Base-by-base conservation (phyloP, 1,139 yeast species). In the Zygosaccharomyces sapae region DNA sequence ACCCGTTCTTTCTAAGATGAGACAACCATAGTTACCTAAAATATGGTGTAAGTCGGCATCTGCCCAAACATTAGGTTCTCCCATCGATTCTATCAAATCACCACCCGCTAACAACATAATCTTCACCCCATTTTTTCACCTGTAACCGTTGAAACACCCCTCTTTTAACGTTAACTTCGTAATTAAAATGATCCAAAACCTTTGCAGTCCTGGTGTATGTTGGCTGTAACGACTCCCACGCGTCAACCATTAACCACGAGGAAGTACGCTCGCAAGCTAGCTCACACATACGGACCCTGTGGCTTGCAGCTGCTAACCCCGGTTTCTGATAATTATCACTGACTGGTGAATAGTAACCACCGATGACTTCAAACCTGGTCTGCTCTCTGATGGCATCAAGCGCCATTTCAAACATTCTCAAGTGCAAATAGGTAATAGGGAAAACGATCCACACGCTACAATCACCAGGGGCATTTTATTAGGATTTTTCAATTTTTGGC, bases 31-130 rank as follows among this genome's bases (percentile, higher is more conserved):
- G 54, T 86, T 82, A 25, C 98, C 98, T 55, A 92, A 74, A 45
- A 92, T 94, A 67, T 92, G 98, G 63, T 90, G 96, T 60, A 92
- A 74, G 68, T 92, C 99, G 50, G 79, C 85, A 65, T 90, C 97
- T 1, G 95, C 96, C 99, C 99, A 92, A 33, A 92, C 98, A 62
- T 90, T 94, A 27, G 97, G 97, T 67, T 92, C 98, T n/a, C 98
- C 98, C 97, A 94, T 92, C 43, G 95, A 83, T 68, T 92, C 98
- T 49, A 92, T 92, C 59, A 94, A 75, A 68, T 92, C 98, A 33
- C 98, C 98, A 43, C 99, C 99, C 0, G 98, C 98, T 36, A 92
- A 73, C 50, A 92, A 75, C 98, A 92, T 92, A 59, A 92, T 85
- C 65, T 92, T 92, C 48, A 87, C 96, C 96, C 96, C 53, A 88